phyloP scores from a whole-genome alignment of 768 basidiomycete genomes.

The Daedalea quercina region DNA sequence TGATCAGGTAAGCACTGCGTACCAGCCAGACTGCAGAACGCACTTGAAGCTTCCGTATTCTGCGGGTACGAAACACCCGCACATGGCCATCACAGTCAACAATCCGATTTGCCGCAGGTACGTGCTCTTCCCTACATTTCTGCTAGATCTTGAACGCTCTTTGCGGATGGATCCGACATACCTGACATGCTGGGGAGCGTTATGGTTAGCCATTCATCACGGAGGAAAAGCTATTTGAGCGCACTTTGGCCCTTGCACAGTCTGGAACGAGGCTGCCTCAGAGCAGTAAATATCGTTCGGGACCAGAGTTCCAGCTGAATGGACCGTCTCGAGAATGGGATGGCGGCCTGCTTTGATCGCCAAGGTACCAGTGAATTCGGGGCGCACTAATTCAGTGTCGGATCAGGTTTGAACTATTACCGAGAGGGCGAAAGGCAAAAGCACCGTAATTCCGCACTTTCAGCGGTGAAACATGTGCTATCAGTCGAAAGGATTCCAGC shows the following conservation, averaged over 20 bases:
- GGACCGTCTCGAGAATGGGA: slow-evolving; percentile 75
- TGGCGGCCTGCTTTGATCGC: slow-evolving; percentile 88
- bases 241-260: slow-evolving; percentile 88
- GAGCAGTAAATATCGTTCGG: slow-evolving; percentile 91
- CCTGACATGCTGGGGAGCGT: slow-evolving; percentile 51
- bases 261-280: slow-evolving; percentile 79
- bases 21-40: background rate
- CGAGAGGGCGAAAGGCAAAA: background rate
- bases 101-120: slow-evolving; percentile 86
- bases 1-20: background rate
- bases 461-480: background rate
- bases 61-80: slow-evolving; percentile 88
- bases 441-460: slow-evolving; percentile 47
- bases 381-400: slow-evolving; percentile 54
- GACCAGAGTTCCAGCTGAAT: slow-evolving; percentile 62
- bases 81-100: slow-evolving; percentile 80
- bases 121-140: slow-evolving; percentile 74
- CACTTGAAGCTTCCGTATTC: slow-evolving; percentile 89
- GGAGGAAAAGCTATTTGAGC: background rate
- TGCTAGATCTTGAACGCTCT: background rate
- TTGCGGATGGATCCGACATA: slow-evolving; percentile 4
- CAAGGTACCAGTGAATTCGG: slow-evolving; percentile 85
- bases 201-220: background rate
- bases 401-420: too few relatives aligned
- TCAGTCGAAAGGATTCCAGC: background rate